Base-by-base conservation (phyloP, 768 basidiomycete genomes). In the Russula foetens region DNA sequence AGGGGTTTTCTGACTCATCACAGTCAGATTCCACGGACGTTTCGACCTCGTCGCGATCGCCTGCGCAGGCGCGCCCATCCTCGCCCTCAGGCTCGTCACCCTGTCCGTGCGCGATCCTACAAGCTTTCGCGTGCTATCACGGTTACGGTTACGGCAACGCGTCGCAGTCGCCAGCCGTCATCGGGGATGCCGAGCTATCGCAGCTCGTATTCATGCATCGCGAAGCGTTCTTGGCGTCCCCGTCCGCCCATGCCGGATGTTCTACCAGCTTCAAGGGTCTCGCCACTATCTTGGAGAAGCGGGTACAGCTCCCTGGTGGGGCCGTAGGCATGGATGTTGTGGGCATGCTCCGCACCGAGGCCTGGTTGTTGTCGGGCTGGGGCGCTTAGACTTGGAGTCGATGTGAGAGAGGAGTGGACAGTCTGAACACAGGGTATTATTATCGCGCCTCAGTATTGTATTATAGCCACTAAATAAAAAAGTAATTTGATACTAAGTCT, bases 291-390 rank as follows among this genome's bases (percentile, higher is more conserved):
- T 41, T 62, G 29, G 61, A 62, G 44, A 46, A 52, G 31, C 45
- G 38, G 12, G 6, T 35, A 7, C 55, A 46, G 11, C 26, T n/a
- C 21, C 21, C 15, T 26, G 43, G 39, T 9, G 55, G 55, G 33
- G 31, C 29, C 49, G 14, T 50, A 19, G 60, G 60, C 12, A 51
- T 61, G 48, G 55, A 57, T 17, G 45, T 41, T 0, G 61, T 58
- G 21, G 43, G 61, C 15, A 57, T 58, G 56, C 56, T 62, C 24
- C 61, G 61, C 51, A 53, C 50, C 0, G 61, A 62, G 56, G 61
- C 61, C 2, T 62, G 61, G 61, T 17, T 58, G 2, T 44, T 62
- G 56, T 62, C 61, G 6, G 61, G 61, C 3, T 48, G 56, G 51
- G 28, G 51, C 24, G 28, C 56, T 8, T 62, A 58, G 46, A 43